Conservation (phyloP, 169 alveolate species). For the Plasmodium blacklocki region DNA sequence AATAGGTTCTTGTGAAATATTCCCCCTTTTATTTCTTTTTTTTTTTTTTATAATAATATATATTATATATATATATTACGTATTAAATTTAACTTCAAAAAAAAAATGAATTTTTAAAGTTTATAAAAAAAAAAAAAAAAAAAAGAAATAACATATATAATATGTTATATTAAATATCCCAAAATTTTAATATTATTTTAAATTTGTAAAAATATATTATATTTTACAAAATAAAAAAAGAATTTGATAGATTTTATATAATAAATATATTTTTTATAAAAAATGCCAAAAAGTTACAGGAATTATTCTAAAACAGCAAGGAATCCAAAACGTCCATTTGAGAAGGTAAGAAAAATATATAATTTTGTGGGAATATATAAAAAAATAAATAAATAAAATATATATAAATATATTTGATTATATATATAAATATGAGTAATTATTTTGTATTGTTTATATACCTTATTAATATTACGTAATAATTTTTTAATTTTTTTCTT, state of each 20-base stretch:
- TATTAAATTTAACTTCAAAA: too few relatives aligned
- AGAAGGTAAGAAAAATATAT: constrained; percentile 87
- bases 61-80: too few relatives aligned
- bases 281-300: constrained; percentile 90
- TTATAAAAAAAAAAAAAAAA: neutral
- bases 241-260: too few relatives aligned
- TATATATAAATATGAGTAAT: neutral
- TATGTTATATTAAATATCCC: too few relatives aligned
- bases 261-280: neutral
- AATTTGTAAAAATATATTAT: neutral
- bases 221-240: constrained; percentile 4
- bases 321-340: constrained; percentile 97
- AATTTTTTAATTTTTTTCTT: neutral
- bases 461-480: too few relatives aligned
- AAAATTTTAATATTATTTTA: too few relatives aligned
- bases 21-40: too few relatives aligned
- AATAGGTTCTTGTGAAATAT: too few relatives aligned
- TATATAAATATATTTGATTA: neutral
- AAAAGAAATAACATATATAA: neutral
- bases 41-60: too few relatives aligned
- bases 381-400: neutral
- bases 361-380: neutral
- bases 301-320: constrained; percentile 92
- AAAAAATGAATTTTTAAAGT: too few relatives aligned
- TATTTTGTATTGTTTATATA: neutral